Evolutionary conservation across 495 filamentous ascomycete genomes (phyloP), one percentile per base, ranked within the genome.

Genomic region (Aspergillus asperescens): DNA sequence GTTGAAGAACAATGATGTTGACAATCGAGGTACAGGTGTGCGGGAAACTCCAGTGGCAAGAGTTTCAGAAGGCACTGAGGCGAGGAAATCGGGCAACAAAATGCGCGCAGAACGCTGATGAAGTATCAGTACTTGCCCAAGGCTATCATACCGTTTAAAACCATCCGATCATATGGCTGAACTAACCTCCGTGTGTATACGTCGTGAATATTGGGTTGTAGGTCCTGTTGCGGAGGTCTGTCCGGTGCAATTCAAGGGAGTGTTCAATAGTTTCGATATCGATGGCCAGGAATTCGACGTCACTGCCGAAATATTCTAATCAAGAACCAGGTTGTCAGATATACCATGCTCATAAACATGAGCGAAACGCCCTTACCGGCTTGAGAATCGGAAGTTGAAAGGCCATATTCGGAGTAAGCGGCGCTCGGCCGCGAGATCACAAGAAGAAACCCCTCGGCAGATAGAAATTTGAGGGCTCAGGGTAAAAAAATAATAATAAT

Each of bases 241-340:
- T 20, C 62, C 61, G 48, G 62, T n/a, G 38, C 55, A 54, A 35
- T 62, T 72, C 64, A 64, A 70, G 23, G 73, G 68, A 48, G 64
- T 52, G 41, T 59, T 59, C 19, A 77, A 44, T n/a, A 71, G 22
- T 24, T 57, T 74, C 15, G 64, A 72, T 63, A 78, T 66, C 7
- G 65, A 69, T 25, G 72, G 72, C 74, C 69, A 73, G 9, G 77
- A 42, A 50, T 77, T 74, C 24, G 68, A 72, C 19, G 69, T 68
- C 50, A 67, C 59, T 19, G 67, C 58, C 23, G 67, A 57, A 3
- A 76, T 35, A 47, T 62, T 71, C 76, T 79, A 50, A 5, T 37
- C 29, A 25, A 25, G 15, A 20, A 19, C 15, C 15, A 16, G 49
- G 23, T 7, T 12, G 38, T 69, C 37, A 68, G 63, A 29, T 19